Evolutionary conservation across 306 rosid species (phyloP).

Genomic region (Boehmeria nivea): DNA sequence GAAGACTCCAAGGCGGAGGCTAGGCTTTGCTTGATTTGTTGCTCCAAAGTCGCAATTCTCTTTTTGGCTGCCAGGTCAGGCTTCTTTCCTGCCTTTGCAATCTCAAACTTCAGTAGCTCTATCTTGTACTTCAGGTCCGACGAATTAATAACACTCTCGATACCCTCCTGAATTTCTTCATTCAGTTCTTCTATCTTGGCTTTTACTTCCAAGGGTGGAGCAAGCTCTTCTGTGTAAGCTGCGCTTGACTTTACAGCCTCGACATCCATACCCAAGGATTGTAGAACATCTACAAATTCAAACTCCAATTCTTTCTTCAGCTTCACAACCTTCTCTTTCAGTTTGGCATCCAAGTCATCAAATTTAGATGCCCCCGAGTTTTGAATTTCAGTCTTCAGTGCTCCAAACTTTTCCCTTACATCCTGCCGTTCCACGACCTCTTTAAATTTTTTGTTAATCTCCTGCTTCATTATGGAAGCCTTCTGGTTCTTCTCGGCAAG

Average conservation of each 20-base stretch:
- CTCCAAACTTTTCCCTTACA: conserved; percentile 49
- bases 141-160: conserved; percentile 41
- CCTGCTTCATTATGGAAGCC: conserved; percentile 45
- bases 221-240: conserved; percentile 22
- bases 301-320: conserved; percentile 53
- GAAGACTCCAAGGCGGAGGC: conserved; percentile 53
- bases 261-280: conserved; percentile 56
- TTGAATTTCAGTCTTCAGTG: conserved; percentile 55
- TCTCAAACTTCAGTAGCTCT: conserved; percentile 57
- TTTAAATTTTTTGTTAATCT: conserved; percentile 41
- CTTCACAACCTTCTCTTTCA: conserved; percentile 48
- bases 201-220: conserved; percentile 30
- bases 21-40: conserved; percentile 56
- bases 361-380: conserved; percentile 34
- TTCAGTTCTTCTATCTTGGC: conserved; percentile 47
- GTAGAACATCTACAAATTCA: conserved; percentile 47
- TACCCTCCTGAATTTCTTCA: conserved; percentile 40
- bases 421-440: conserved; percentile 39
- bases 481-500: conserved; percentile 30
- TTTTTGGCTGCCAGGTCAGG: conserved; percentile 52
- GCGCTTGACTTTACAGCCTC: conserved; percentile 26
- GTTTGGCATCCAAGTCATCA: conserved; percentile 46
- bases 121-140: conserved; percentile 58
- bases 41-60: conserved; percentile 58
- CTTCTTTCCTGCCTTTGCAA: conserved; percentile 55